Evolutionary conservation across 139 green algal species (phyloP).

Genomic region (Volvox reticuliferus): DNA sequence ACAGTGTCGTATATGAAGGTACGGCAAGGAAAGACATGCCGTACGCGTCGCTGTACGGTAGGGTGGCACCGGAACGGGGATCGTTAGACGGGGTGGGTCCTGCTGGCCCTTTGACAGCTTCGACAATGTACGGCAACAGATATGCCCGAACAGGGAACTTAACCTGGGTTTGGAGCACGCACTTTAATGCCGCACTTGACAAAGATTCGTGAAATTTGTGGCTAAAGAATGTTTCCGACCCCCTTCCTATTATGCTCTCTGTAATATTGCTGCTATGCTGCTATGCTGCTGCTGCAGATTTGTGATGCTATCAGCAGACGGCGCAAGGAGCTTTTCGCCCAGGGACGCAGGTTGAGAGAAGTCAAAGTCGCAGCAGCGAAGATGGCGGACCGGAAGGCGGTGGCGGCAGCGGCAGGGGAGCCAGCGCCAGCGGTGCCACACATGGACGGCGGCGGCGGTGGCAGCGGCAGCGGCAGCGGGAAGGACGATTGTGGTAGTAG

Average conservation of each 20-base stretch:
- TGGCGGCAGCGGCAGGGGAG: neutral
- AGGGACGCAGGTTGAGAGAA: neutral
- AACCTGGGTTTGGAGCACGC: no score
- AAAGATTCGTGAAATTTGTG: no score
- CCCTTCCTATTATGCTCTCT: no score
- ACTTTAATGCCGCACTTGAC: neutral
- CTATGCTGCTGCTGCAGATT: neutral
- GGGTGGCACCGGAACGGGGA: no score
- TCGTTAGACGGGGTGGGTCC: no score
- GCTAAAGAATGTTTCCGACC: no score
- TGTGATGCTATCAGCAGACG: neutral
- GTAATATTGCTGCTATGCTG: neutral
- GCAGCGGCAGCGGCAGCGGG: neutral
- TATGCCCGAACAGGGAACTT: no score
- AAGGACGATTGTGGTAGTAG: neutral
- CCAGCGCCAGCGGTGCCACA: neutral
- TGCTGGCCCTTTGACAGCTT: no score
- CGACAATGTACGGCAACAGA: neutral
- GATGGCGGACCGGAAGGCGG: neutral
- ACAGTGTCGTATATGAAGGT: slow-evolving; percentile 38
- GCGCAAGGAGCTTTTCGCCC: neutral
- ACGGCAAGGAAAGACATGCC: neutral
- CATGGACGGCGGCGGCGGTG: neutral
- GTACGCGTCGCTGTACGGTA: no score
- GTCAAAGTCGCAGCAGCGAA: neutral